Evolutionary conservation across 768 basidiomycete genomes (phyloP), one percentile per base, ranked within the genome.

Genomic region (Boletus rex-veris): DNA sequence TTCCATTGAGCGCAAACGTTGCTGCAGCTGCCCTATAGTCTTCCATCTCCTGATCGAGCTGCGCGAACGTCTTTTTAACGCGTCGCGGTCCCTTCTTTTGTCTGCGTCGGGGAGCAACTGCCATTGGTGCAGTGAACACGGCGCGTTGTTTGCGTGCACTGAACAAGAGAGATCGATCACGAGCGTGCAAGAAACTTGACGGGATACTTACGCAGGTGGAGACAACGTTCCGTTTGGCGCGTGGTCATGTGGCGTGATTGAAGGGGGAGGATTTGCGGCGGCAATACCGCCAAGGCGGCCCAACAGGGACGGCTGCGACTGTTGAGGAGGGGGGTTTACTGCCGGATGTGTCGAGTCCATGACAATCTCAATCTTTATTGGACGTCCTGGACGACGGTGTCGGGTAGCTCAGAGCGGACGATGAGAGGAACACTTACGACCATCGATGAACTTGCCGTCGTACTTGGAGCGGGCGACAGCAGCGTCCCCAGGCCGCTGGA

Each of bases 41-140:
- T 52, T 91, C 89, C 85, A 91, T 90, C 67, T 91, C 88, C 65
- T 79, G 76, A 66, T 91, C 88, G 21, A 91, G 75, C 54, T 90
- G 80, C 26, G 77, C 83, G 7, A 73, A 64, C 0, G 85, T 68
- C 69, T 90, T 90, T 63, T 88, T 88, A 40, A 88, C 65, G 37
- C 89, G 80, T 62, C 81, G 84, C 0, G 89, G 85, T 0, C 89
- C 89, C 62, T 90, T 91, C 74, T 86, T 89, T 38, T 74, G 70
- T 28, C 82, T 80, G 16, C 74, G 62, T 33, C 75, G 72, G 18
- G 75, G 73, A 3, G 52, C 39, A 14, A 62, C 62, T n/a, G 66
- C 56, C 10, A 62, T 58, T 7, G 70, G 64, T 7, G 70, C 60
- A 28, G 45, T 45, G 5, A 47, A 39, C 48, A 58, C 38, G 15